Conservation (phyloP, 2,329 filamentous ascomycete species). For the Saccharata proteae region DNA sequence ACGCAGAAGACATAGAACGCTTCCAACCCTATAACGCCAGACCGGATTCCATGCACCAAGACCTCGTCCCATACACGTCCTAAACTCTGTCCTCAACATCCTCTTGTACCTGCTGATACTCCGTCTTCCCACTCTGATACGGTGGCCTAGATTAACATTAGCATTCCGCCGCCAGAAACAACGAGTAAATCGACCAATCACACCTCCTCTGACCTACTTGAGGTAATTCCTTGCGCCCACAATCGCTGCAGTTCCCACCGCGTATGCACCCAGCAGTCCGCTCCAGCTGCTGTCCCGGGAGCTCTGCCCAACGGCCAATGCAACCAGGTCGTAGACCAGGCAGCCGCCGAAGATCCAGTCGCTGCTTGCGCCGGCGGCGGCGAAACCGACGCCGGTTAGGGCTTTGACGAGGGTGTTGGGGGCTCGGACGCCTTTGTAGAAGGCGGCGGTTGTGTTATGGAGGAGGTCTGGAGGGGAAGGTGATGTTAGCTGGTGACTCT, state of each 20-base stretch:
- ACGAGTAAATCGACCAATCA: background rate
- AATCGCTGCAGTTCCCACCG: conserved; percentile 40
- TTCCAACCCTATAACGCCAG: too few species aligned
- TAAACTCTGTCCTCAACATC: conserved; percentile 5
- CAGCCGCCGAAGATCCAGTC: conserved; percentile 52
- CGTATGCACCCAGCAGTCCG: conserved; percentile 38
- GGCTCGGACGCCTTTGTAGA: conserved; percentile 34
- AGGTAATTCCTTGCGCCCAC: conserved; percentile 40
- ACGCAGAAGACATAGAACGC: too few species aligned
- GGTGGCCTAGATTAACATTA: conserved; percentile 1
- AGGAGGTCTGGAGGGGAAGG: too few species aligned
- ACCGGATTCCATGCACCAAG: too few species aligned
- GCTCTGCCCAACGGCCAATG: conserved; percentile 41
- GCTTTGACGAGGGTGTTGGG: conserved; percentile 38
- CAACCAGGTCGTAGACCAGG: conserved; percentile 46
- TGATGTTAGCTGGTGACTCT: too few species aligned
- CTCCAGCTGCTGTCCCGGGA: conserved; percentile 35
- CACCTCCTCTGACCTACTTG: conserved; percentile 31
- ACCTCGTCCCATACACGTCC: too few species aligned
- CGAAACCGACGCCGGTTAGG: conserved; percentile 43
- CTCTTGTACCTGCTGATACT: conserved; percentile 3
- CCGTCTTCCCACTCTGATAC: conserved; percentile 3
- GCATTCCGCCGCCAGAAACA: background rate
- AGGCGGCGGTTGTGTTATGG: conserved; percentile 46
- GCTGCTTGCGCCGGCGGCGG: conserved; percentile 34